Evolutionary conservation across 345 rosid species (phyloP).

Genomic region (Citrus unshiu): DNA sequence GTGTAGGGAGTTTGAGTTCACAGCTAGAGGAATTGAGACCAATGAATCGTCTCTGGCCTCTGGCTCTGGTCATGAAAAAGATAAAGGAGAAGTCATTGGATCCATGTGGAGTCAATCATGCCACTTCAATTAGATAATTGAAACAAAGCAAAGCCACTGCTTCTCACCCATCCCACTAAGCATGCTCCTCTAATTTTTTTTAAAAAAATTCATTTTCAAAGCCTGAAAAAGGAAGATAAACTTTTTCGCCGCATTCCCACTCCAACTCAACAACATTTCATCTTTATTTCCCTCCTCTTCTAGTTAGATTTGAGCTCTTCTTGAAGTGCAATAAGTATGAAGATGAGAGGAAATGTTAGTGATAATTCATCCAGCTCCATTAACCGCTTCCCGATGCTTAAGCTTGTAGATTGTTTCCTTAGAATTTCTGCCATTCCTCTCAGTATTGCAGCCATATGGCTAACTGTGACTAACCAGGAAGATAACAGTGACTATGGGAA

Average conservation of each 20-base stretch:
- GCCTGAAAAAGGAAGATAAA: not conserved
- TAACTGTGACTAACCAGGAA: conserved; percentile 66
- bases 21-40: not conserved
- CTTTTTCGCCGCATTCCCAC: not conserved
- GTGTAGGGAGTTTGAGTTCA: not conserved
- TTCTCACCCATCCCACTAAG: conserved; percentile 32
- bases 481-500: conserved; percentile 55
- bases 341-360: conserved; percentile 10
- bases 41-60: not conserved
- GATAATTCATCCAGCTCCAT: conserved; percentile 7
- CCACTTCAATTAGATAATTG: not conserved
- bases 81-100: too few species aligned
- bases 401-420: conserved; percentile 58
- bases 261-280: not conserved
- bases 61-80: not conserved
- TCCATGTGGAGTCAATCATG: conserved; percentile 3
- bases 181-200: not conserved
- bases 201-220: not conserved
- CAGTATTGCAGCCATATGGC: conserved; percentile 66
- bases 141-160: conserved; percentile 24
- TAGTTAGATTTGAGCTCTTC: not conserved
- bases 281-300: not conserved
- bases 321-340: not conserved
- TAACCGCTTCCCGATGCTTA: conserved; percentile 38
- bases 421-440: conserved; percentile 78